Evolutionary conservation across 768 basidiomycete genomes (phyloP).

Genomic region (Pleurotus djamor): DNA sequence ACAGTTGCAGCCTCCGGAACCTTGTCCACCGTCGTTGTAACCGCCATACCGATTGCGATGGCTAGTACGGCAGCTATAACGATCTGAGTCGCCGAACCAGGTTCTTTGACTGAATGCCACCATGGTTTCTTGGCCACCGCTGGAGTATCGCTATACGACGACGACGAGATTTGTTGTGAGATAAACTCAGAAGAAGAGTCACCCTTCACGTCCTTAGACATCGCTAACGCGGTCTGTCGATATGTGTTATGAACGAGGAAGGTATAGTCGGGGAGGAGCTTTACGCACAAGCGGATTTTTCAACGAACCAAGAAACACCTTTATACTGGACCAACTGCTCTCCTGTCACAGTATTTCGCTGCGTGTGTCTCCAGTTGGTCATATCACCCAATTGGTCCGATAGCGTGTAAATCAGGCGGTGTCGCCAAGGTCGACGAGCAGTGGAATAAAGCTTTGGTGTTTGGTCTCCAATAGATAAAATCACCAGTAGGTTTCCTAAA

Average conservation of each 20-base stretch:
- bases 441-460: background rate
- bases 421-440: background rate
- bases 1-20: background rate
- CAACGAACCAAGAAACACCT: too few species aligned
- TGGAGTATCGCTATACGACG: background rate
- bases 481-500: background rate
- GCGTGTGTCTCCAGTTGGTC: background rate
- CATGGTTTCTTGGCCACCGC: background rate
- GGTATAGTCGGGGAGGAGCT: background rate
- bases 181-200: background rate
- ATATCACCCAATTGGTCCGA: background rate
- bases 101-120: background rate
- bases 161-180: background rate
- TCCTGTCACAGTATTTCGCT: background rate
- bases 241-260: background rate
- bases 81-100: background rate
- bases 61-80: background rate
- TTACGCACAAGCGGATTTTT: background rate
- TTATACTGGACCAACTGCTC: too few species aligned
- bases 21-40: background rate
- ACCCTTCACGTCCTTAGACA: background rate
- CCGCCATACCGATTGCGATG: background rate
- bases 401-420: background rate
- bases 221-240: background rate
- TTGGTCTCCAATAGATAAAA: background rate